These are phyloP conservation scores for Fusarium armeniacum DNA, from an alignment of 2,329 filamentous ascomycete species.

Conservation along the genomic window DNA sequence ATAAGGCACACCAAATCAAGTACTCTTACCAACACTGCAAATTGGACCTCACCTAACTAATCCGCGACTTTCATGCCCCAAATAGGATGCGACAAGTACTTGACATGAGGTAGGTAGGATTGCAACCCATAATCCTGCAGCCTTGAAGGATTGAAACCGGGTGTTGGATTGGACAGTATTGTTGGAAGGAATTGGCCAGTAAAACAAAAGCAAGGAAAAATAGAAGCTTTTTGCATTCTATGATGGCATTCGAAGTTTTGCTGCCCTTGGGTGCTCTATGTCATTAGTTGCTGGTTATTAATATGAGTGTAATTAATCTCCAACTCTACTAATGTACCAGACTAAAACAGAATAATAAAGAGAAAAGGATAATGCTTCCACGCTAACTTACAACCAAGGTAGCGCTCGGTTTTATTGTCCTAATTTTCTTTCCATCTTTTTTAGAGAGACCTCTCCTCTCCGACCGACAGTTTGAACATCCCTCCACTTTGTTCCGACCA, in stretches of 20 bases:
- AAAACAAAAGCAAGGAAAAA: constrained; percentile 2
- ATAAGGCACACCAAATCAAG: constrained; percentile 8
- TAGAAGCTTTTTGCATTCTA: background rate
- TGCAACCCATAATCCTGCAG: constrained; percentile 15
- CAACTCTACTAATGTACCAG: background rate
- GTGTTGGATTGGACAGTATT: constrained; percentile 11
- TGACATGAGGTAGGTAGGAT: background rate
- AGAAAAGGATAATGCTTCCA: constrained; percentile 6
- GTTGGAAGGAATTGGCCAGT: constrained; percentile 32
- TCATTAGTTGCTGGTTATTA: background rate
- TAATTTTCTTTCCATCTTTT: constrained; percentile 14
- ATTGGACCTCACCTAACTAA: constrained; percentile 2
- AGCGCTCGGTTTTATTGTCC: constrained; percentile 20
- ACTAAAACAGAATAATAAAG: constrained; percentile 9
- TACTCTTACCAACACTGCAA: constrained; percentile 15
- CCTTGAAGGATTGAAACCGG: constrained; percentile 21
- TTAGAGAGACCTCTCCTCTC: constrained; percentile 10
- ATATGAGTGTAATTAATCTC: constrained; percentile 12
- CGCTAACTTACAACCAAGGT: constrained; percentile 3
- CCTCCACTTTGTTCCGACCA: constrained; percentile 42
- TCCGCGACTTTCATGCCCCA: constrained; percentile 15
- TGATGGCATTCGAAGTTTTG: constrained; percentile 11
- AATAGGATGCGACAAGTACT: background rate
- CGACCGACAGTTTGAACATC: constrained; percentile 42
- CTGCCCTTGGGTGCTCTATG: background rate